Conservation (phyloP, 345 rosid species). For the Raphanus sativus region DNA sequence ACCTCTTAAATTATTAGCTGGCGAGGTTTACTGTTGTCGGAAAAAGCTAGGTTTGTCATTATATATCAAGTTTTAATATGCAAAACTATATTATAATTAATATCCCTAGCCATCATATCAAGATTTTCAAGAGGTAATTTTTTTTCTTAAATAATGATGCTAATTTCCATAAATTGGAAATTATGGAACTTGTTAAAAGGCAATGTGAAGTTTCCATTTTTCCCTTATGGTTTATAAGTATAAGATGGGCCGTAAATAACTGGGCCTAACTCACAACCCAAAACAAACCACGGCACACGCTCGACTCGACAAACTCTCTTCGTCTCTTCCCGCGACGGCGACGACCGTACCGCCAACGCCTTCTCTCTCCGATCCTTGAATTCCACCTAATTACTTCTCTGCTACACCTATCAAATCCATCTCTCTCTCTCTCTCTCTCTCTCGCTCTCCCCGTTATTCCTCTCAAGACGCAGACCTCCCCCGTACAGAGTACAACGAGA, state of each 20-base stretch:
- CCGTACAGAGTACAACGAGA: slow-evolving; percentile 24
- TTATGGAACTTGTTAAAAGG: background rate
- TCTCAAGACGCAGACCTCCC: background rate
- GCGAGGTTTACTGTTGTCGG: background rate
- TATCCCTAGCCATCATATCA: background rate
- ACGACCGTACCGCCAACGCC: slow-evolving; percentile 26
- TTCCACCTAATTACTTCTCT: background rate
- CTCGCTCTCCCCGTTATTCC: background rate
- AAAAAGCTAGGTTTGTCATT: background rate
- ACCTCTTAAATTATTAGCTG: background rate
- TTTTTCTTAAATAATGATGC: too few relatives aligned
- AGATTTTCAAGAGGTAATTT: background rate
- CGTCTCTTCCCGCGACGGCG: slow-evolving; percentile 29
- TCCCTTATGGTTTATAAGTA: background rate
- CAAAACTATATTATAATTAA: background rate
- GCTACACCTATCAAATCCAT: slow-evolving; percentile 16
- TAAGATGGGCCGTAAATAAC: background rate
- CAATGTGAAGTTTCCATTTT: background rate
- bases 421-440: background rate
- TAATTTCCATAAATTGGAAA: too few relatives aligned
- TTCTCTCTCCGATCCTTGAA: slow-evolving; percentile 22
- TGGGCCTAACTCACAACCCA: slow-evolving; percentile 24
- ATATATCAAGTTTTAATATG: background rate
- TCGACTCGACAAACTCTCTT: slow-evolving; percentile 1
- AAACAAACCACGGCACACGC: background rate